A percentile compares a stretch with the other conserved stretches of the same genome.
Evolutionary conservation across 176 grass and related monocot species (phyloP).

Genomic region (Secale cereale): DNA sequence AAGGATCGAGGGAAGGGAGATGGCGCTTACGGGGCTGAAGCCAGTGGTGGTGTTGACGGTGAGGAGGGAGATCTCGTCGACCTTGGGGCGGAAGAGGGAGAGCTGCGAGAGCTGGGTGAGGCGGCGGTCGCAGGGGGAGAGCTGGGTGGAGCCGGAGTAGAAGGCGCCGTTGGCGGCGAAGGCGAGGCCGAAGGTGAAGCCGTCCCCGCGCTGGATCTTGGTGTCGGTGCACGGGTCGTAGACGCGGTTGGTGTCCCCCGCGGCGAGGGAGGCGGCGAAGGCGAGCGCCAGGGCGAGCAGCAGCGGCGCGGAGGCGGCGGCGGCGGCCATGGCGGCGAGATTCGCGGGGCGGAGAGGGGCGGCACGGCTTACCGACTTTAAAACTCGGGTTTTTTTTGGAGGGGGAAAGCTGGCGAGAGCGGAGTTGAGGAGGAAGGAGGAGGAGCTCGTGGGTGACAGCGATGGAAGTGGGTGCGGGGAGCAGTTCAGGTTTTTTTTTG

Average conservation of each 20-base stretch:
- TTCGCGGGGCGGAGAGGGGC: neutral
- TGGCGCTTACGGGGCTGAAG: conserved; percentile 58
- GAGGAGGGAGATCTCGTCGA: conserved; percentile 99
- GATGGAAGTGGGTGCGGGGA: neutral
- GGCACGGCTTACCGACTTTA: neutral
- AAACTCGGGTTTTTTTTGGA: neutral
- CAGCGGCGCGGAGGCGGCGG: neutral
- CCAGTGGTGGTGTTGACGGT: conserved; percentile 86
- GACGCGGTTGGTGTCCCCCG: conserved; percentile 56
- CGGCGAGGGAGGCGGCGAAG: conserved; percentile 12
- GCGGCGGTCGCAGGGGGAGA: conserved; percentile 94
- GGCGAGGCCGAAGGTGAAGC: conserved; percentile 88
- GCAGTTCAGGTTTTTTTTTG: no score
- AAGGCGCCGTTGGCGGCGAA: conserved; percentile 52
- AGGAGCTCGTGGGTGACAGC: conserved; percentile 27
- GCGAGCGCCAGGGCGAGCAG: neutral
- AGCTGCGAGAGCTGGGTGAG: conserved; percentile 71
- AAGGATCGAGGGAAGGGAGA: neutral
- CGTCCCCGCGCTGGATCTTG: conserved; percentile 79
- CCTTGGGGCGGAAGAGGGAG: conserved; percentile 88
- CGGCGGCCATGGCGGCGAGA: conserved; percentile 27
- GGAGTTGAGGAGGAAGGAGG: neutral
- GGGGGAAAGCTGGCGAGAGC: neutral
- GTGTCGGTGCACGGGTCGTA: conserved; percentile 78
- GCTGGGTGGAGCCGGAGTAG: conserved; percentile 56